phyloP scores from a whole-genome alignment of 2,329 filamentous ascomycete species.

The Cytospora mali region DNA sequence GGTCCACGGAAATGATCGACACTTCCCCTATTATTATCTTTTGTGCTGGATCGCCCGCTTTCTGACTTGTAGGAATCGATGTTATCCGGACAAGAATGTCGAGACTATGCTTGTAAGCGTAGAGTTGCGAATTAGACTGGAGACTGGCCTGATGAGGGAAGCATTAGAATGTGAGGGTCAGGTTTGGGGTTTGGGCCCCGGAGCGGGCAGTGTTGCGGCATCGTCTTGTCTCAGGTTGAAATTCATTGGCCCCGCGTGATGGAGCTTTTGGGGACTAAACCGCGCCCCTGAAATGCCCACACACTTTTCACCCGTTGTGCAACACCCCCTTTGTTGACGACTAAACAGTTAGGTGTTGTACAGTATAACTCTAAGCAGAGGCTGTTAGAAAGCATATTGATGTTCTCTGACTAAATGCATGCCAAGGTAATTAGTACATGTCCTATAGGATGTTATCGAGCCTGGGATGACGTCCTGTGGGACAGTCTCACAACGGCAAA shows the following conservation, averaged over 20 bases:
- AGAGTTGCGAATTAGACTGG: background rate
- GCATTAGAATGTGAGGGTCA: background rate
- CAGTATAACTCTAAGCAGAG: too few species aligned
- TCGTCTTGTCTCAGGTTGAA: slow-evolving; percentile 22
- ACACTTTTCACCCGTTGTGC: background rate
- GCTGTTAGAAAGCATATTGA: too few species aligned
- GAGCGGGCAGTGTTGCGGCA: slow-evolving; percentile 4
- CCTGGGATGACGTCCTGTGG: background rate
- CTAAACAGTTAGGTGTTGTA: slow-evolving; percentile 5
- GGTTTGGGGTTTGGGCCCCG: background rate
- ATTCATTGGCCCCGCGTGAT: slow-evolving; percentile 8
- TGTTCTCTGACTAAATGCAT: too few species aligned
- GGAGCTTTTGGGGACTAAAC: slow-evolving; percentile 7
- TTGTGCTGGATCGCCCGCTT: background rate
- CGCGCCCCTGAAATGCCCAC: slow-evolving; percentile 18
- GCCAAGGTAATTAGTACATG: background rate
- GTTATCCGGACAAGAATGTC: background rate
- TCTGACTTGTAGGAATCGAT: background rate
- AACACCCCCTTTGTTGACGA: background rate
- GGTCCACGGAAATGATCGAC: background rate
- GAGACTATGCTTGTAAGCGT: background rate
- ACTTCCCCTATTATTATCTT: background rate
- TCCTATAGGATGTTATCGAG: background rate
- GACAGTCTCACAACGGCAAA: background rate
- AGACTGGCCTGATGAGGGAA: background rate